Percentiles rank a stretch among this genome's conserved stretches.
phyloP scores from a whole-genome alignment of 768 basidiomycete genomes.

The Russula olivacea region DNA sequence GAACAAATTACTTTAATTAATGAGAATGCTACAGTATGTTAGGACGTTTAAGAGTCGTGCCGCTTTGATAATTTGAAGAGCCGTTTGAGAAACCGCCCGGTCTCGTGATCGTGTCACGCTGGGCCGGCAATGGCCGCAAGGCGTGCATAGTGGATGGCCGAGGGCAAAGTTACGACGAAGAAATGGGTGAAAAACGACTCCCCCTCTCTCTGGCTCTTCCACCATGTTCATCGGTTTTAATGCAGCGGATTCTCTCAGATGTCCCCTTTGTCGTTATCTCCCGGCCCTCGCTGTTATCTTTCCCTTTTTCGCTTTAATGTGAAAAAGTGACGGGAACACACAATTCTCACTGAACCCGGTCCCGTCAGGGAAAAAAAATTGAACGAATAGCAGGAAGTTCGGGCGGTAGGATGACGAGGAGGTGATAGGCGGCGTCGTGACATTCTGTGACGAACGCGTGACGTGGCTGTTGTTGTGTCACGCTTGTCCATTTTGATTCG shows the following conservation, averaged over 20 bases:
- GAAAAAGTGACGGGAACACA: conserved; percentile 1
- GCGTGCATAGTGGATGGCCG: conserved; percentile 22
- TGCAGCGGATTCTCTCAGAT: conserved; percentile 12
- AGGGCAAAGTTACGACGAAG: conserved; percentile 21
- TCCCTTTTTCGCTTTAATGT: conserved; percentile 10
- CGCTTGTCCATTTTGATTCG: conserved; percentile 16
- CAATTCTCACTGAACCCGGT: conserved; percentile 2
- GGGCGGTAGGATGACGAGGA: conserved; percentile 17
- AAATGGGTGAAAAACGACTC: conserved; percentile 19
- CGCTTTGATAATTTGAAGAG: not conserved
- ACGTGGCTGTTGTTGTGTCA: conserved; percentile 18
- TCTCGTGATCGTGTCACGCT: conserved; percentile 20
- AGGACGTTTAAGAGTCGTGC: not conserved
- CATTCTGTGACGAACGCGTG: conserved; percentile 21
- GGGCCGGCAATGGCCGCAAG: conserved; percentile 20
- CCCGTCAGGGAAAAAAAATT: conserved; percentile 8
- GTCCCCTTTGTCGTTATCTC: not conserved
- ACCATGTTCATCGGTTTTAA: conserved; percentile 17
- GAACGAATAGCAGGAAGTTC: conserved; percentile 6
- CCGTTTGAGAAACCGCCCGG: not conserved
- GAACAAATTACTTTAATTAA: not conserved
- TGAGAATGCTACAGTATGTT: not conserved
- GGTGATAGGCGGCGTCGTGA: conserved; percentile 15
- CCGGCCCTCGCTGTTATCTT: not conserved
- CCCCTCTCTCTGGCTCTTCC: conserved; percentile 16